Base-by-base conservation (phyloP, 2,329 filamentous ascomycete genomes). In the Penicillium sp. region DNA sequence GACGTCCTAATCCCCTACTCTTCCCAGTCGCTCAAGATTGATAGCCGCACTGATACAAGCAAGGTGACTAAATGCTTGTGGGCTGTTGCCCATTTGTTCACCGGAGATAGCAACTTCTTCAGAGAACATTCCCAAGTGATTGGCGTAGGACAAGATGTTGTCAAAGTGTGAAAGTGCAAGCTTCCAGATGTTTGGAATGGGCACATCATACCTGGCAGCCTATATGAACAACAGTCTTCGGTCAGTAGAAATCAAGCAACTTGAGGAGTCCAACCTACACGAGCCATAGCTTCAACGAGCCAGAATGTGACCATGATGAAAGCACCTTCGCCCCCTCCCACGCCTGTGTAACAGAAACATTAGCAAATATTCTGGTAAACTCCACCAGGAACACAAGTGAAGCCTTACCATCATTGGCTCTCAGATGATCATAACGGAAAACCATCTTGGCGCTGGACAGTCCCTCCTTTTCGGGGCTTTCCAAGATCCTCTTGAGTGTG, bases 271-370 rank as follows among this genome's bases (percentile, higher is more conserved):
- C 11, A 11, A 34, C 82, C 76, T 60, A 88, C 88, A 31, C 89
- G 81, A 29, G 88, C 90, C 74, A 92, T 81, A 22, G 89, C 88
- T 72, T 92, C 89, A 11, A 92, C 87, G 0, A 91, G 83, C 89
- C 89, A 92, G 70, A 92, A 92, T 0, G 88, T 92, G 67, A 88
- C 91, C 88, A 92, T 91, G 66, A 83, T 86, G 68, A 92, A 92
- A 18, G 88, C 88, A 21, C 89, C 89, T 72, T 92, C 89, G 48
- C 82, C 80, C 16, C 89, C 89, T 36, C 88, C 87, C 8, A 92
- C 87, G 29, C 88, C 87, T 88, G 60, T 52, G 21, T 56, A 58
- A 52, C 32, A 39, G 8, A 36, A 36, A 36, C 14, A 34, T 61
- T 42, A 65, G 65, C 57, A 62, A 55, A 45, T 43, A 43, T 42